Conservation (phyloP, 78 protist species). For the Chrysochromulina tobinii region DNA sequence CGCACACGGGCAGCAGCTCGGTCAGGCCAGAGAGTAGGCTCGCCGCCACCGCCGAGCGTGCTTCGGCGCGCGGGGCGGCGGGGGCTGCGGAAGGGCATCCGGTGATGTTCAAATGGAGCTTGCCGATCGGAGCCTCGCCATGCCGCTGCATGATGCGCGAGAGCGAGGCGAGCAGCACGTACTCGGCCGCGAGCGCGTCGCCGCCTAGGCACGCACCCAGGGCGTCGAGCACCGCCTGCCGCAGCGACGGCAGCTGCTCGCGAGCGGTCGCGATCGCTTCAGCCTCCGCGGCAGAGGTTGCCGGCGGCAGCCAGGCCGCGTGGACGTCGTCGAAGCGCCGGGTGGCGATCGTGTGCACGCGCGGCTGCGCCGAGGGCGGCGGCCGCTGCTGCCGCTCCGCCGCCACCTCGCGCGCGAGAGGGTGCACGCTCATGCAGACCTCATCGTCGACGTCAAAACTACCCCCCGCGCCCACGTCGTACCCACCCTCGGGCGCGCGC, state of each 20-base stretch:
- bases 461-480: too few relatives aligned
- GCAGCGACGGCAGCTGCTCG: neutral
- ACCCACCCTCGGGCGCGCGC: neutral
- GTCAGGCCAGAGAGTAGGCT: neutral
- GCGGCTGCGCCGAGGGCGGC: neutral
- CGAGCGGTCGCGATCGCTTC: neutral
- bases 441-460: too few relatives aligned
- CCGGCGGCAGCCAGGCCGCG: neutral
- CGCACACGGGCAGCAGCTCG: neutral
- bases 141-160: neutral
- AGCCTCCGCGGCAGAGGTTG: neutral
- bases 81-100: neutral
- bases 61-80: too few relatives aligned
- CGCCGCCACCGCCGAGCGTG: neutral
- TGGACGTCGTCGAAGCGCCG: neutral
- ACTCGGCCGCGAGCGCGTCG: neutral
- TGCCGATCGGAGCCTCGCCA: neutral
- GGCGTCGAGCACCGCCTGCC: neutral
- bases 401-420: too few relatives aligned
- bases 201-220: neutral
- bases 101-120: neutral
- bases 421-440: too few relatives aligned
- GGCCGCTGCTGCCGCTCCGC: neutral
- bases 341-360: neutral
- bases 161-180: neutral